These are phyloP conservation scores for Epicoccum nigrum DNA, from an alignment of 2,329 filamentous ascomycete species.

Conservation along the genomic window DNA sequence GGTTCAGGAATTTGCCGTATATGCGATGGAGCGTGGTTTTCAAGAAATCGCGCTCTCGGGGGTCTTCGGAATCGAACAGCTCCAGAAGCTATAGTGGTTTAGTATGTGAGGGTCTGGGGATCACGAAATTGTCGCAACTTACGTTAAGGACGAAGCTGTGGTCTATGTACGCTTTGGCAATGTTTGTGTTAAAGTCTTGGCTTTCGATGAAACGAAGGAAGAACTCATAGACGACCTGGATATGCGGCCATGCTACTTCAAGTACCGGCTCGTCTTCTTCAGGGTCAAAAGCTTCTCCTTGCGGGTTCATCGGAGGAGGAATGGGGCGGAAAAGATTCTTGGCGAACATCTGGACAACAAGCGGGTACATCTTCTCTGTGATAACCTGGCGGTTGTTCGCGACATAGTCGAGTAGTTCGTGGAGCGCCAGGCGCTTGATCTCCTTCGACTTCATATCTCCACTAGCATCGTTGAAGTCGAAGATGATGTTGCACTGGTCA, in stretches of 20 bases:
- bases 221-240: slow-evolving; percentile 99
- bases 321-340: slow-evolving; percentile 99
- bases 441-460: slow-evolving; percentile 99
- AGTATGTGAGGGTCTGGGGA: slow-evolving; percentile 14
- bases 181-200: slow-evolving; percentile 99
- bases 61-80: slow-evolving; percentile 97
- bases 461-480: slow-evolving; percentile 98
- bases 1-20: slow-evolving; percentile 97
- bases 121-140: slow-evolving; percentile 27
- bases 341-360: slow-evolving; percentile 98
- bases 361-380: slow-evolving; percentile 97
- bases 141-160: slow-evolving; percentile 92
- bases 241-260: slow-evolving; percentile 98
- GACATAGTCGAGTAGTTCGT: slow-evolving; percentile 96
- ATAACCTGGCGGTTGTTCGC: slow-evolving; percentile 99
- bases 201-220: slow-evolving; percentile 99
- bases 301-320: slow-evolving; percentile 94
- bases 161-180: slow-evolving; percentile 98
- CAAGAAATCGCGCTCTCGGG: slow-evolving; percentile 92
- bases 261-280: slow-evolving; percentile 98
- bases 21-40: slow-evolving; percentile 98
- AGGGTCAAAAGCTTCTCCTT: slow-evolving; percentile 97
- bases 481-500: slow-evolving; percentile 99
- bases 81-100: slow-evolving; percentile 73
- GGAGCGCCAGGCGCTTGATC: slow-evolving; percentile 94